A percentile compares a stretch with the other conserved stretches of the same genome.
Evolutionary conservation across 2,329 filamentous ascomycete genomes (phyloP).

Genomic region (Geosmithia putterillii): DNA sequence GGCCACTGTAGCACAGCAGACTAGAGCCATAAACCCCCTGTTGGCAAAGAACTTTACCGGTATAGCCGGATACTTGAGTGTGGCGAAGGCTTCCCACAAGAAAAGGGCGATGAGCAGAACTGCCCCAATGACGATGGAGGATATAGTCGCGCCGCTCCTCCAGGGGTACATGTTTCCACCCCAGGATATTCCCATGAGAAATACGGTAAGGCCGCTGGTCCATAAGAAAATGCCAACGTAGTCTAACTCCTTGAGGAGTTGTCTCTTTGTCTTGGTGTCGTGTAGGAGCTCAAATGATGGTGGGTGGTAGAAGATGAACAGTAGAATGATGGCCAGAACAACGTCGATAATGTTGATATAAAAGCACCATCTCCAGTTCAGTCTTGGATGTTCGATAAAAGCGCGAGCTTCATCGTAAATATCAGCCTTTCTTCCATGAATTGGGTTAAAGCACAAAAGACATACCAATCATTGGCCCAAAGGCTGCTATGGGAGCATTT

Average conservation of each 20-base stretch:
- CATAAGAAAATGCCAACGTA: constrained; percentile 32
- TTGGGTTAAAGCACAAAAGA: too few relatives aligned
- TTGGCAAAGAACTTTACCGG: constrained; percentile 23
- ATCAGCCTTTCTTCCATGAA: neutral
- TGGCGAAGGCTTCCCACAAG: constrained; percentile 19
- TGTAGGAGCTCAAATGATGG: constrained; percentile 25
- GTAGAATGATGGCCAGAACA: constrained; percentile 17
- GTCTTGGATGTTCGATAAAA: constrained; percentile 17
- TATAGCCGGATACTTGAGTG: constrained; percentile 21
- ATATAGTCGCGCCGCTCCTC: constrained; percentile 25
- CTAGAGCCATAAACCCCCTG: constrained; percentile 20
- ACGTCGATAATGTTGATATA: constrained; percentile 26
- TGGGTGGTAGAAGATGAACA: constrained; percentile 26
- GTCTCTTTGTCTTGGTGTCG: constrained; percentile 20
- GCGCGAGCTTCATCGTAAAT: constrained; percentile 12
- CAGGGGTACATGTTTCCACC: constrained; percentile 28
- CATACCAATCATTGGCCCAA: constrained; percentile 20
- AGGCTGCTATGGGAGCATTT: constrained; percentile 18
- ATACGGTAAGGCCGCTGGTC: constrained; percentile 27
- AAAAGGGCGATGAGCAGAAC: constrained; percentile 20
- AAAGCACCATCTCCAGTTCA: constrained; percentile 27
- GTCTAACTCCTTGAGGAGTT: constrained; percentile 22
- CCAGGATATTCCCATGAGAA: constrained; percentile 33
- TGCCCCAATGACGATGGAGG: constrained; percentile 20
- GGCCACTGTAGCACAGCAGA: constrained; percentile 20